Conservation (phyloP, 73 alveolate genomes). For the Blepharisma japonicum region DNA sequence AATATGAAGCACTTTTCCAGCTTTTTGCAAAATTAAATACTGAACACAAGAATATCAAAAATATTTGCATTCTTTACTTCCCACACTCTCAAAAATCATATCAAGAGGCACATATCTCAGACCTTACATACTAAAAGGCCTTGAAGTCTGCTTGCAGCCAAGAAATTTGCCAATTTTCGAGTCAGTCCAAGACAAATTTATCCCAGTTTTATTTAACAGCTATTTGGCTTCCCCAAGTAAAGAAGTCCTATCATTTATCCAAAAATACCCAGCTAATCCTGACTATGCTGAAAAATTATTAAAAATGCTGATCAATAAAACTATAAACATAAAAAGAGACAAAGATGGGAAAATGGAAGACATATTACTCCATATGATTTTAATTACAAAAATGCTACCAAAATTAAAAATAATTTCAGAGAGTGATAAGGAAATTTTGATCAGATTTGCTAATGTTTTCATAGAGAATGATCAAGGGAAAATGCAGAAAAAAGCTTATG, state of each 20-base stretch:
- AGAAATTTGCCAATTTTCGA: not conserved
- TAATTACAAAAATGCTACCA: too few species aligned
- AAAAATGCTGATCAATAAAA: not conserved
- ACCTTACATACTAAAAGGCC: not conserved
- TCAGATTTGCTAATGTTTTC: not conserved
- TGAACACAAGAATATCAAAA: not conserved
- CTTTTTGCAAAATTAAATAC: not conserved
- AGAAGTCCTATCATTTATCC: not conserved
- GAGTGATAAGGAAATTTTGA: not conserved
- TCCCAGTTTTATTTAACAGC: conserved; percentile 14
- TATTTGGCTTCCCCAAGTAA: conserved; percentile 10
- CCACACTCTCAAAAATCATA: conserved; percentile 3
- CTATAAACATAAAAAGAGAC: not conserved
- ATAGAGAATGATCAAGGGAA: not conserved
- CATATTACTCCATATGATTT: not conserved
- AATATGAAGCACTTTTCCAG: conserved; percentile 5
- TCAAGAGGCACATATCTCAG: not conserved
- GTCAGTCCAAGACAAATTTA: conserved; percentile 12
- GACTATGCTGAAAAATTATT: conserved; percentile 11
- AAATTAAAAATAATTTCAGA: not conserved
- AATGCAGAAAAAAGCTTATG: conserved; percentile 19
- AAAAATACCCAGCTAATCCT: not conserved
- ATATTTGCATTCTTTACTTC: not conserved
- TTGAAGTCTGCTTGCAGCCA: not conserved
- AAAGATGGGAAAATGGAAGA: not conserved